Base-by-base conservation (phyloP, 1,284 basidiomycete species). In the Stereum hirsutum region DNA sequence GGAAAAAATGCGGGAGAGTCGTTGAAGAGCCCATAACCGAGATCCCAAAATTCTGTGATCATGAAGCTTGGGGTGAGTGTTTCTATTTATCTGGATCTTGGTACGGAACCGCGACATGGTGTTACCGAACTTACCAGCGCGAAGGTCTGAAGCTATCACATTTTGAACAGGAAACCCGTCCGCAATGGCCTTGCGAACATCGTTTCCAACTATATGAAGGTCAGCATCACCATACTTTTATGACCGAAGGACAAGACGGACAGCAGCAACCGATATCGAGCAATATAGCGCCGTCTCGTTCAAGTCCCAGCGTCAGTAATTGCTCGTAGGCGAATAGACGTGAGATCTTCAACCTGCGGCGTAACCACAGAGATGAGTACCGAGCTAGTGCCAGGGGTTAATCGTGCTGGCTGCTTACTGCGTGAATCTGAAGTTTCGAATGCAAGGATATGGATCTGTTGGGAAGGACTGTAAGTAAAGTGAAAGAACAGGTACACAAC, bases 181-280 rank as follows among this genome's bases (percentile, higher is more conserved):
- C 26, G 52, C 49, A 10, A 64, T 60, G 1, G 53, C 58, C 47
- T 66, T 68, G 34, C 66, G 49, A 8, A 57, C 34, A 45, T 68
- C 66, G 39, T 63, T 65, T 5, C 67, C 67, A 46, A 70, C 66
- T 68, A 35, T n/a, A n/a, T 35, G 15, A 35, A 17, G 10, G 33
- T 10, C 15, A 5, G 5, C n/a, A 10, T n/a, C 19, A 8, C 15
- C n/a, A 33, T 37, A 7, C 32, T n/a, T 33, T 32, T 28, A 21
- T 11, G 19, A 28, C 19, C n/a, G n/a, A n/a, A n/a, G n/a, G n/a
- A n/a, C 24, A 11, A 12, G 0, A 48, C 56, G 40, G 33, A 56
- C 52, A 56, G 44, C 56, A 57, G 43, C 51, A 54, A 30, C 54
- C 56, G 15, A 58, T 49, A 31, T 58, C 57, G 11, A 58, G 47